phyloP scores from a whole-genome alignment of 257 asterid species.

The Plantago ovata region DNA sequence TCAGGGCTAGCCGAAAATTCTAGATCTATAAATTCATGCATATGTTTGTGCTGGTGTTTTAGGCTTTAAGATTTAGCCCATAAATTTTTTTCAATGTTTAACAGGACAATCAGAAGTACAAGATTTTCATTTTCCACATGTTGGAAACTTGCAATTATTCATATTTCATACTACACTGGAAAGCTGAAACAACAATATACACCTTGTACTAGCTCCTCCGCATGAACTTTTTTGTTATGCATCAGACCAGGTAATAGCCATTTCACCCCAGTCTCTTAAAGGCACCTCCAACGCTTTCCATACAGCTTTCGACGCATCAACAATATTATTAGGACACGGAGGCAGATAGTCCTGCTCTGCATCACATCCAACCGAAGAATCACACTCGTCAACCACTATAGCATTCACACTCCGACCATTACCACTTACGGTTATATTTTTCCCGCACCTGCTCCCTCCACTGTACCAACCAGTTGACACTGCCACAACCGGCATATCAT shows the following conservation, averaged over 20 bases:
- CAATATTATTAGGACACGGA: slow-evolving; percentile 29
- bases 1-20: too few relatives aligned
- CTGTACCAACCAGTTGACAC: slow-evolving; percentile 37
- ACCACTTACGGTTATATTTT: slow-evolving; percentile 21
- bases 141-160: too few relatives aligned
- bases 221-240: neutral
- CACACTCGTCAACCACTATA: slow-evolving; percentile 32
- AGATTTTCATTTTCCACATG: too few relatives aligned
- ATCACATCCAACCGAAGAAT: slow-evolving; percentile 31
- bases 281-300: slow-evolving; percentile 34
- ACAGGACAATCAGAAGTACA: too few relatives aligned
- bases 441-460: slow-evolving; percentile 27
- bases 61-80: too few relatives aligned
- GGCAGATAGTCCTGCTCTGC: slow-evolving; percentile 23
- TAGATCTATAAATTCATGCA: too few relatives aligned
- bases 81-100: too few relatives aligned
- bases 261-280: slow-evolving; percentile 23
- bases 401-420: slow-evolving; percentile 26
- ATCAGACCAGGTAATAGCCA: slow-evolving; percentile 34
- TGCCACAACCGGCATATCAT: slow-evolving; percentile 25
- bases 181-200: too few relatives aligned
- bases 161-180: too few relatives aligned
- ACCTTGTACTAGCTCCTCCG: too few relatives aligned
- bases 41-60: too few relatives aligned
- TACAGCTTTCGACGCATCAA: slow-evolving; percentile 36